A percentile compares a stretch with the other conserved stretches of the same genome.
Conservation (phyloP, 352 stramenopile species). For the Globisporangium ultimum region DNA sequence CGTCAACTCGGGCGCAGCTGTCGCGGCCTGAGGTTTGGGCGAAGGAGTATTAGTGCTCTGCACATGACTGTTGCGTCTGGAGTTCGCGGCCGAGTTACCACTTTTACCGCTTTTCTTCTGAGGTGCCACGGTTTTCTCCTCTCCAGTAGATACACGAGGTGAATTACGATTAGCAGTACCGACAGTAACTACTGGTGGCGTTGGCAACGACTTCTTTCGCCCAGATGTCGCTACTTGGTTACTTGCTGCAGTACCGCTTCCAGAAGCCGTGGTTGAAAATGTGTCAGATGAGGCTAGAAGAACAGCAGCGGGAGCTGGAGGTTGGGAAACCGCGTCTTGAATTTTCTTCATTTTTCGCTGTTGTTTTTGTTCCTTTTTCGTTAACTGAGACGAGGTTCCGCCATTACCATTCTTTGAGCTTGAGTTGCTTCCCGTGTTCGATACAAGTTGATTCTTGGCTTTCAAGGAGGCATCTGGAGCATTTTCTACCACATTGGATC, state of each 20-base stretch:
- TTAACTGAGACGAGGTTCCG: slow-evolving; percentile 18
- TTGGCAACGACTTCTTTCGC: slow-evolving; percentile 10
- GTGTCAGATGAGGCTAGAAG: slow-evolving; percentile 6
- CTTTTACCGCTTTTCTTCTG: slow-evolving; percentile 43
- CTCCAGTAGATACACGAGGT: slow-evolving; percentile 14
- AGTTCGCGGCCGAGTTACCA: slow-evolving; percentile 21
- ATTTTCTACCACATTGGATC: slow-evolving; percentile 1
- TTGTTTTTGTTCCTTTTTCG: slow-evolving; percentile 74
- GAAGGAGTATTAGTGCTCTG: slow-evolving; percentile 14
- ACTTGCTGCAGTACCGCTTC: not conserved
- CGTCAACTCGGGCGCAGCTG: slow-evolving; percentile 3
- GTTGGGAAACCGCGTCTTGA: slow-evolving; percentile 29
- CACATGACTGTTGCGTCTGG: slow-evolving; percentile 27
- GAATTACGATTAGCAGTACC: slow-evolving; percentile 14
- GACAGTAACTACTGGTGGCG: not conserved
- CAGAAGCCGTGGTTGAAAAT: slow-evolving; percentile 4
- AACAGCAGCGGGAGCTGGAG: slow-evolving; percentile 5
- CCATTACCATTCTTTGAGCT: slow-evolving; percentile 10
- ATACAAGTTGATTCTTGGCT: slow-evolving; percentile 19
- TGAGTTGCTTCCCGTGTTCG: slow-evolving; percentile 1
- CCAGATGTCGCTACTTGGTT: not conserved
- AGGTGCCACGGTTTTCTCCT: slow-evolving; percentile 33
- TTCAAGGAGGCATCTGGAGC: slow-evolving; percentile 9
- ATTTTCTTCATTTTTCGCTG: slow-evolving; percentile 69
- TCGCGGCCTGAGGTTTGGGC: slow-evolving; percentile 4